Percentiles rank a stretch among this genome's conserved stretches.
These are phyloP conservation scores for Clathrus columnatus DNA, from an alignment of 768 basidiomycete species.

Conservation along the genomic window DNA sequence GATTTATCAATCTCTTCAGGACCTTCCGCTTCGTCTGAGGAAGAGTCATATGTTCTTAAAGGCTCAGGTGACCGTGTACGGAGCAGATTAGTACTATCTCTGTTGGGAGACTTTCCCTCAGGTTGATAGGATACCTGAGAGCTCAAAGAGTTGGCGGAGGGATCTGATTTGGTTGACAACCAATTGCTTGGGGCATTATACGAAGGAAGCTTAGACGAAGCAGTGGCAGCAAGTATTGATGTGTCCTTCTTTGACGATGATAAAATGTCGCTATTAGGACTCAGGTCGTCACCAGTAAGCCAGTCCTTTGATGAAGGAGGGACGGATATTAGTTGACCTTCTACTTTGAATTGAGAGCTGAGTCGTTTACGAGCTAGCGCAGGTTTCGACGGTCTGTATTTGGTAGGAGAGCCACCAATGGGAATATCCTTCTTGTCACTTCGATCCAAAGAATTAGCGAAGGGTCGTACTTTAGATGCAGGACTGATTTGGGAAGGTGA, in stretches of 20 bases:
- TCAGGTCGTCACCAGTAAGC: slow-evolving; percentile 61
- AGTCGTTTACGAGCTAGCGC: slow-evolving; percentile 41
- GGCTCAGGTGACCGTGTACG: too few species aligned
- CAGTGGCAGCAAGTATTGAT: neutral
- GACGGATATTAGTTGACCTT: slow-evolving; percentile 30
- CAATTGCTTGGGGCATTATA: neutral
- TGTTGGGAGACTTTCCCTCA: neutral
- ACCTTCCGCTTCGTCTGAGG: slow-evolving; percentile 46
- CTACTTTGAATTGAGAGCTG: slow-evolving; percentile 25
- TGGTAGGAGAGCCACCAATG: slow-evolving; percentile 5
- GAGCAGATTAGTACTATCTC: too few species aligned
- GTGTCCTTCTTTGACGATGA: neutral
- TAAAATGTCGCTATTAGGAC: neutral
- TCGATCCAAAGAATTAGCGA: neutral
- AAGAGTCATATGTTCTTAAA: slow-evolving; percentile 23
- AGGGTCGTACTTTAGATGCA: neutral
- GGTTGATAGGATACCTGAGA: neutral
- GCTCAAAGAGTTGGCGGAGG: neutral
- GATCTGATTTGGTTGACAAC: neutral
- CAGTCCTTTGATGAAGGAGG: slow-evolving; percentile 44
- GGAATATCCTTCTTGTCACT: neutral
- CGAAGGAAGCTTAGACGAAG: neutral
- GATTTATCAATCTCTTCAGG: slow-evolving; percentile 38
- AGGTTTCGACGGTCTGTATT: slow-evolving; percentile 27
- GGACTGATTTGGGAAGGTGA: too few species aligned